Conservation (phyloP, 148 eudicot species). For the Chenopodium formosanum region DNA sequence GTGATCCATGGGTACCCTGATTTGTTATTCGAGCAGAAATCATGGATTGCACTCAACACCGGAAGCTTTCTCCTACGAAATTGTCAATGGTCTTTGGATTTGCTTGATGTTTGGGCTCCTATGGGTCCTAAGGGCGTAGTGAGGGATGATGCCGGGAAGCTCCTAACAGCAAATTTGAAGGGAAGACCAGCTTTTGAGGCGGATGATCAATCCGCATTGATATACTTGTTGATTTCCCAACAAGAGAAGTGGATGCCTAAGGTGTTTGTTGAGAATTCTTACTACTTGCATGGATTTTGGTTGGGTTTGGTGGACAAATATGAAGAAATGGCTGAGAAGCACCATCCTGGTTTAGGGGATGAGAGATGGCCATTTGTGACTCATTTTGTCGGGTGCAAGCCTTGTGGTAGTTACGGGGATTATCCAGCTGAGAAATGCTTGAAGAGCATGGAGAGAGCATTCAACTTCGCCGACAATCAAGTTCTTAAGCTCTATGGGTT, state of each 20-base stretch:
- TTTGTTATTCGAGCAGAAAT: constrained; percentile 52
- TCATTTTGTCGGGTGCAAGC: constrained; percentile 77
- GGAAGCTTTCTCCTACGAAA: constrained; percentile 68
- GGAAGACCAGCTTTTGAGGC: constrained; percentile 68
- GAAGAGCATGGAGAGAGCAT: constrained; percentile 71
- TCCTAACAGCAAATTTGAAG: constrained; percentile 45
- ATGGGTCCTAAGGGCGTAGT: constrained; percentile 70
- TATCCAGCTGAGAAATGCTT: constrained; percentile 61
- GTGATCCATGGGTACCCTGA: constrained; percentile 74
- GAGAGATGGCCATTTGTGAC: constrained; percentile 80
- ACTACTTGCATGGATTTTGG: constrained; percentile 73
- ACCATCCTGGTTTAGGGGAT: constrained; percentile 58
- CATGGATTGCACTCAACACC: constrained; percentile 70
- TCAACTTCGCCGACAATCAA: constrained; percentile 78
- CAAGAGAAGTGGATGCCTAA: constrained; percentile 48
- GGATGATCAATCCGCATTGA: constrained; percentile 78
- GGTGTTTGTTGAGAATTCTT: constrained; percentile 65
- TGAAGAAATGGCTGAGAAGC: constrained; percentile 53
- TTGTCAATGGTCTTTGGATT: constrained; percentile 75
- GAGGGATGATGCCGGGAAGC: constrained; percentile 61
- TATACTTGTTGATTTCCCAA: constrained; percentile 54
- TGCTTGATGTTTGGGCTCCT: constrained; percentile 70
- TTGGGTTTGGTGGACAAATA: constrained; percentile 56
- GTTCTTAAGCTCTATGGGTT: constrained; percentile 72
- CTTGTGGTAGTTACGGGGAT: constrained; percentile 77